A percentile compares a stretch with the other conserved stretches of the same genome.
These are phyloP conservation scores for Spathaspora arborariae DNA, from an alignment of 805 yeast species.

Conservation along the genomic window DNA sequence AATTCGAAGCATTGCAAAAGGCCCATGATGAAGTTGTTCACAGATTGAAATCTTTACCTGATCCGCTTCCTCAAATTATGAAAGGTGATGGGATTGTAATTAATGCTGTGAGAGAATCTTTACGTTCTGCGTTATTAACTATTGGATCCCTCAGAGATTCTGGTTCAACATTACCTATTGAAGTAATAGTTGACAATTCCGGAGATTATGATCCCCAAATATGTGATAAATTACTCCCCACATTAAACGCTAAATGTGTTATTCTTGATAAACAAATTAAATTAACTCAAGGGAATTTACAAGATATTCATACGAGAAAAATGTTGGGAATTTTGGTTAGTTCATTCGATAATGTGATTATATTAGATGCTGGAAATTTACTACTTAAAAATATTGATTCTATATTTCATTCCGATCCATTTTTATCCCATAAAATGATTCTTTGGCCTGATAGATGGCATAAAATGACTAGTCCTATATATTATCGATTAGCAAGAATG, in stretches of 20 bases:
- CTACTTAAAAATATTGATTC: slow-evolving; percentile 28
- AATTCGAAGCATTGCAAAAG: slow-evolving; percentile 18
- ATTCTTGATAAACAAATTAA: slow-evolving; percentile 21
- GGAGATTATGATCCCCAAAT: slow-evolving; percentile 21
- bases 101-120: slow-evolving; percentile 23
- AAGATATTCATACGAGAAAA: slow-evolving; percentile 22
- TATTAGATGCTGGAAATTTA: slow-evolving; percentile 32
- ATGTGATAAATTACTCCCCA: slow-evolving; percentile 24
- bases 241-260: slow-evolving; percentile 24
- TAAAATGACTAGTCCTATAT: slow-evolving; percentile 28
- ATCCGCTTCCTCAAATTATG: slow-evolving; percentile 22
- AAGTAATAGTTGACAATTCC: slow-evolving; percentile 24
- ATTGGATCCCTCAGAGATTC: slow-evolving; percentile 27
- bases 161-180: slow-evolving; percentile 33
- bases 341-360: slow-evolving; percentile 29
- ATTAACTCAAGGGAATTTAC: neutral
- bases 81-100: slow-evolving; percentile 35
- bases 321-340: slow-evolving; percentile 29
- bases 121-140: slow-evolving; percentile 27
- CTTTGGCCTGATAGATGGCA: slow-evolving; percentile 38
- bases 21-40: slow-evolving; percentile 26
- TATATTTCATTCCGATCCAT: slow-evolving; percentile 22
- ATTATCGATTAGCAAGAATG: slow-evolving; percentile 29
- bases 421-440: slow-evolving; percentile 21
- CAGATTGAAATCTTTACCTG: slow-evolving; percentile 19